Evolutionary conservation across 805 yeast species (phyloP).

Genomic region (Starmerella sp.): DNA sequence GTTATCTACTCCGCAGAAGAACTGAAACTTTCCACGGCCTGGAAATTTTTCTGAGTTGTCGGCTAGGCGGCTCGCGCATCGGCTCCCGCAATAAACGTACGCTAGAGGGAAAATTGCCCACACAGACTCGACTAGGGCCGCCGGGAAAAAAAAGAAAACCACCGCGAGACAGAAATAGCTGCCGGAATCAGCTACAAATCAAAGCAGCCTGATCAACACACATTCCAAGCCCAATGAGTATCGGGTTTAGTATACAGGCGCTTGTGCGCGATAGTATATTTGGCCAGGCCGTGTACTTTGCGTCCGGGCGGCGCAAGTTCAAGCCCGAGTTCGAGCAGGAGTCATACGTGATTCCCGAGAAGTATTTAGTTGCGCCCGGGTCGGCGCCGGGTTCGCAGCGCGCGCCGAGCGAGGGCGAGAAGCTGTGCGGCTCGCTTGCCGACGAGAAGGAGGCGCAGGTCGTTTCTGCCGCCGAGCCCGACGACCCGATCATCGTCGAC

Average conservation of each 20-base stretch:
- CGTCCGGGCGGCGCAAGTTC: neutral
- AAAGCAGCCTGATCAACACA: too few relatives aligned
- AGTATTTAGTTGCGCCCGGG: neutral
- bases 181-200: too few relatives aligned
- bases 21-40: too few relatives aligned
- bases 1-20: too few relatives aligned
- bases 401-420: neutral
- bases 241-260: neutral
- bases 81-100: too few relatives aligned
- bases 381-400: neutral
- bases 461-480: neutral
- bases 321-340: neutral
- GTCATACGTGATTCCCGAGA: neutral
- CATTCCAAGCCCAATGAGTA: neutral
- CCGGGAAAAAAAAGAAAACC: too few relatives aligned
- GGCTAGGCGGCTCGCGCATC: too few relatives aligned
- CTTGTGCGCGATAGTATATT: neutral
- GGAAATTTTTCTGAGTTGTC: too few relatives aligned
- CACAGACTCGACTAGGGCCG: too few relatives aligned
- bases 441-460: neutral
- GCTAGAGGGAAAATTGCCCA: too few relatives aligned
- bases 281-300: neutral
- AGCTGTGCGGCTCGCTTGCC: neutral
- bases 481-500: constrained; percentile 21
- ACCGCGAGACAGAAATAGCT: too few relatives aligned